Base-by-base conservation (phyloP, 2,329 filamentous ascomycete species). In the Botrytis aclada region DNA sequence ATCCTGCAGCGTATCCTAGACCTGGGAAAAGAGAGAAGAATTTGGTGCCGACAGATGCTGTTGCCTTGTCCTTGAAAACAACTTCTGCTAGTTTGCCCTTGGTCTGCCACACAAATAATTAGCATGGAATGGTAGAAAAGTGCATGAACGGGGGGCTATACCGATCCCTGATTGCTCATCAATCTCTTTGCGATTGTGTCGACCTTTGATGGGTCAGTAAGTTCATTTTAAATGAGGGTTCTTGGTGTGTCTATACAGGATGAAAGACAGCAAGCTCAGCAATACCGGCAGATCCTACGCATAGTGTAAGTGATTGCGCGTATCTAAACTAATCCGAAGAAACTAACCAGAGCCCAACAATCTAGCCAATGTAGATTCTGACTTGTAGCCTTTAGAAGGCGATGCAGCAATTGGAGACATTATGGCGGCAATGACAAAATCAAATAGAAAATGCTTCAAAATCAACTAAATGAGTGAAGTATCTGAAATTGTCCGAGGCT, bases 111-210 rank as follows among this genome's bases (percentile, higher is more conserved):
- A 14, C 62, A 70, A 78, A 65, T 22, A 32, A 69, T 77, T 72
- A 77, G 79, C 74, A 80, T 78, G 75, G 14, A 69, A 56, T 10
- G 37, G n/a, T 32, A 41, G 51, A 69, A 69, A 39, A n/a, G 41
- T 70, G 54, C 3, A 45, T 45, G 16, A 29, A 20, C 16, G 22
- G 47, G 20, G 41, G 34, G 8, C n/a, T 56, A 4, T 76, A 93
- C 88, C 85, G 87, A 93, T 81, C 89, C 90, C 83, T 97, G 92
- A 84, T 99, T 98, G 89, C 94, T 98, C 96, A 99, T 99, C 84
- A 99, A 89, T 78, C 96, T 93, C 88, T 99, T 99, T 76, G 96
- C 95, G 80, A 97, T 98, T 69, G 96, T 99, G 85, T 99, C 96
- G 83, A 99, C 93, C 93, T 95, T 80, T 73, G 78, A 81, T 79